Evolutionary conservation across 2,329 filamentous ascomycete species (phyloP).

Genomic region (Aspergillus carbonarius): DNA sequence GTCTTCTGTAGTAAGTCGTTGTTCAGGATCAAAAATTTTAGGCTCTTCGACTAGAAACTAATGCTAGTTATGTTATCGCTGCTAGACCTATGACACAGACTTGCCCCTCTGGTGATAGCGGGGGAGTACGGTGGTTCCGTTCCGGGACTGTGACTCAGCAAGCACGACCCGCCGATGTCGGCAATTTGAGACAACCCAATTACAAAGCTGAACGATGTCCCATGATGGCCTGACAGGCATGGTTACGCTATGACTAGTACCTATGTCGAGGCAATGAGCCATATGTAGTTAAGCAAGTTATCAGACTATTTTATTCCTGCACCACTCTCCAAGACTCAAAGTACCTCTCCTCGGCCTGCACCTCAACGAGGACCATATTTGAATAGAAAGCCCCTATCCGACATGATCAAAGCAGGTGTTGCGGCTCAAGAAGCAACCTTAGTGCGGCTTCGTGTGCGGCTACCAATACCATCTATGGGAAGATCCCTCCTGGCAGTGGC

Average conservation of each 20-base stretch:
- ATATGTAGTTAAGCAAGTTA: not conserved
- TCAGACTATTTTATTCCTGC: not conserved
- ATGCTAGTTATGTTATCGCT: conserved; percentile 7
- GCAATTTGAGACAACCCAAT: not conserved
- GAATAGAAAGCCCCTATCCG: not conserved
- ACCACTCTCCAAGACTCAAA: not conserved
- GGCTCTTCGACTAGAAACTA: conserved; percentile 6
- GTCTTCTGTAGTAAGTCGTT: not conserved
- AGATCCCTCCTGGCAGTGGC: conserved; percentile 27
- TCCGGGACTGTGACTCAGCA: conserved; percentile 28
- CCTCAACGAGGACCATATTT: not conserved
- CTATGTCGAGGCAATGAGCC: not conserved
- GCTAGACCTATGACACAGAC: conserved; percentile 28
- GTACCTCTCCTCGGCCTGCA: too few species aligned
- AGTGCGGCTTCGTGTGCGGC: conserved; percentile 41
- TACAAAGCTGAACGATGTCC: not conserved
- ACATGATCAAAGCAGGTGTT: not conserved
- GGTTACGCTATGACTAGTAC: not conserved
- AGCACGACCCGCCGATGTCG: conserved; percentile 19
- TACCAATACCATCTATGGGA: conserved; percentile 36
- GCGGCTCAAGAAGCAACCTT: conserved; percentile 24
- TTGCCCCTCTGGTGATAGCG: conserved; percentile 31
- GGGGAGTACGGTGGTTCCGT: conserved; percentile 32
- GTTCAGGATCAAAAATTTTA: conserved; percentile 10
- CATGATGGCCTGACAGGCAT: not conserved